These are phyloP conservation scores for Choanephora cucurbitarum DNA, from an alignment of 371 early-diverging fungal genomes.

Conservation along the genomic window DNA sequence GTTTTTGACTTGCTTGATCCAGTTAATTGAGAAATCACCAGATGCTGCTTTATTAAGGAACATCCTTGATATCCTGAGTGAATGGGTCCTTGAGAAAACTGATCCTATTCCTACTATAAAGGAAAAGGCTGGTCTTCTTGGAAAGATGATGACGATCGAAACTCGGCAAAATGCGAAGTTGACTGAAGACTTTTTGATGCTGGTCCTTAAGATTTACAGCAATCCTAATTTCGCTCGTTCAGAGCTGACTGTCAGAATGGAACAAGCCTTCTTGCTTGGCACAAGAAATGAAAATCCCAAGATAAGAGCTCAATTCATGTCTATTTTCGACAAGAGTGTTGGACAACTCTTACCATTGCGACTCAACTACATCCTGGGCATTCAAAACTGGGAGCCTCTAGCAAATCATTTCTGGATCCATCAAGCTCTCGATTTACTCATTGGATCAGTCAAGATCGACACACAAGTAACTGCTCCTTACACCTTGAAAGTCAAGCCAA, in stretches of 20 bases:
- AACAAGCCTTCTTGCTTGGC: conserved; percentile 93
- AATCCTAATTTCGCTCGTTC: conserved; percentile 78
- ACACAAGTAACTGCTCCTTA: conserved; percentile 44
- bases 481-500: conserved; percentile 55
- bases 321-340: conserved; percentile 82
- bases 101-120: conserved; percentile 94
- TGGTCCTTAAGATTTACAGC: conserved; percentile 88
- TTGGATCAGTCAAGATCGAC: conserved; percentile 66
- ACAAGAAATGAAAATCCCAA: conserved; percentile 76
- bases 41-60: conserved; percentile 71
- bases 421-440: conserved; percentile 85
- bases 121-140: conserved; percentile 90
- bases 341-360: conserved; percentile 67
- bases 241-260: conserved; percentile 91
- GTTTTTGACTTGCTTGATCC: conserved; percentile 80
- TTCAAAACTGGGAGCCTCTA: conserved; percentile 96
- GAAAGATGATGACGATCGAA: conserved; percentile 88
- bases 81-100: conserved; percentile 81
- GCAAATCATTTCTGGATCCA: conserved; percentile 88
- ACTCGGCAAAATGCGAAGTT: conserved; percentile 65
- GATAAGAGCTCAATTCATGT: conserved; percentile 79
- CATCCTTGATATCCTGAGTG: conserved; percentile 81
- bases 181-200: conserved; percentile 78
- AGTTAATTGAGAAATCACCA: conserved; percentile 81
- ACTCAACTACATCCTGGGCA: conserved; percentile 86